Percentiles rank a stretch among this genome's conserved stretches.
Evolutionary conservation across 2,329 filamentous ascomycete species (phyloP).

Genomic region (Achaetomium macrosporum): DNA sequence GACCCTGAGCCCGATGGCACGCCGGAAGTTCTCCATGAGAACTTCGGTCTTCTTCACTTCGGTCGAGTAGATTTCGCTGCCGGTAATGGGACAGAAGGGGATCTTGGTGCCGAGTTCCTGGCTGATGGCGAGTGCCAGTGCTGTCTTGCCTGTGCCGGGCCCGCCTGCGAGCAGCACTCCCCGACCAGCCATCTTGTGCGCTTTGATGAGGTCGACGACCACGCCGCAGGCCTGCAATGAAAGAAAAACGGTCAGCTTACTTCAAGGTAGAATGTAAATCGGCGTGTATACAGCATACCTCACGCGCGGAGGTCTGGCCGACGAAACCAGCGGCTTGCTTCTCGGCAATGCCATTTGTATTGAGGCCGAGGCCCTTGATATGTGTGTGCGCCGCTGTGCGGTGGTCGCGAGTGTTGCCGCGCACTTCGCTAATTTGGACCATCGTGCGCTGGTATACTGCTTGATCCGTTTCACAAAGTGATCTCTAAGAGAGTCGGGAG

Average conservation of each 20-base stretch:
- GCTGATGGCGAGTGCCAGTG: constrained; percentile 87
- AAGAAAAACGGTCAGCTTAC: not conserved
- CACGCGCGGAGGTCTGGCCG: constrained; percentile 79
- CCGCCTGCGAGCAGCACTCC: constrained; percentile 91
- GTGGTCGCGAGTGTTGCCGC: constrained; percentile 90
- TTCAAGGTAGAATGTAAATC: not conserved
- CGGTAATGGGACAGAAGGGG: constrained; percentile 95
- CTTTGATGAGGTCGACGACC: constrained; percentile 89
- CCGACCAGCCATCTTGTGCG: constrained; percentile 95
- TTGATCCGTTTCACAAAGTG: not conserved
- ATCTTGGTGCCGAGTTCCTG: constrained; percentile 98
- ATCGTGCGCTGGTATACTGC: constrained; percentile 40
- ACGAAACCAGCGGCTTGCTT: constrained; percentile 77
- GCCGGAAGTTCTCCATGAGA: constrained; percentile 97
- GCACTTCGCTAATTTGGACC: constrained; percentile 91
- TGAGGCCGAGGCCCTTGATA: constrained; percentile 90
- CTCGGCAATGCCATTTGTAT: constrained; percentile 79
- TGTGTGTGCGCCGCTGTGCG: constrained; percentile 95
- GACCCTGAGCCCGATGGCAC: constrained; percentile 93
- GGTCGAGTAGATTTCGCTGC: constrained; percentile 94
- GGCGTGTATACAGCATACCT: constrained; percentile 52
- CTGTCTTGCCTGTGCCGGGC: constrained; percentile 95
- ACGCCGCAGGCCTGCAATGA: constrained; percentile 74
- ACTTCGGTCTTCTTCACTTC: constrained; percentile 99
- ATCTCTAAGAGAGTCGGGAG: not conserved